A percentile compares a stretch with the other conserved stretches of the same genome.
phyloP scores from a whole-genome alignment of 1,284 basidiomycete genomes.

The Leccinum solheimii region DNA sequence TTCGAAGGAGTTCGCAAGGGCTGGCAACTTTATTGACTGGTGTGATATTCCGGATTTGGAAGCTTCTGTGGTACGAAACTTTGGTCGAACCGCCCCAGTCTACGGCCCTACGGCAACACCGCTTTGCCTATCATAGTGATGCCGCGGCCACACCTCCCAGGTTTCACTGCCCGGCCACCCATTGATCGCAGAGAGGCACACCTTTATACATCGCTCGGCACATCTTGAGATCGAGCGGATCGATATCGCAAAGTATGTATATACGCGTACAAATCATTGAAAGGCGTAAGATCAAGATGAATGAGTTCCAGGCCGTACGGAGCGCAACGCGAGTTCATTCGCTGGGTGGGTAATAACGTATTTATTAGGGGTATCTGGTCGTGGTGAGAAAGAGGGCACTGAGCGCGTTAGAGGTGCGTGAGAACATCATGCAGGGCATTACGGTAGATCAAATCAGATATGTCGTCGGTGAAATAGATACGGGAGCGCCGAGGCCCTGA shows the following conservation, averaged over 20 bases:
- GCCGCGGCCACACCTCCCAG: conserved; percentile 16
- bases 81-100: conserved; percentile 4
- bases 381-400: conserved; percentile 15
- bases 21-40: not conserved
- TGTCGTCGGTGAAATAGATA: conserved; percentile 26
- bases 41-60: conserved; percentile 29
- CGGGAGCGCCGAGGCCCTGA: conserved; percentile 14
- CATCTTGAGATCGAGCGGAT: conserved; percentile 11
- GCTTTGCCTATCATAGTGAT: conserved; percentile 18
- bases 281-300: conserved; percentile 26
- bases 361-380: conserved; percentile 33
- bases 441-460: conserved; percentile 23
- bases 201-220: conserved; percentile 17
- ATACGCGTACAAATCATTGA: conserved; percentile 33
- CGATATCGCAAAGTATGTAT: conserved; percentile 19
- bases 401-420: conserved; percentile 15
- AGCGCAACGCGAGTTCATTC: conserved; percentile 16
- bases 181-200: conserved; percentile 14
- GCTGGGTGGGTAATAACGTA: conserved; percentile 36
- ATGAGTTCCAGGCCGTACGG: conserved; percentile 10
- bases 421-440: conserved; percentile 29
- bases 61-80: conserved; percentile 31
- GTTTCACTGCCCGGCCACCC: conserved; percentile 3
- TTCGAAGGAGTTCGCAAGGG: not conserved
- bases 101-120: conserved; percentile 5